phyloP scores from a whole-genome alignment of 768 basidiomycete species.

The Lentinula guzmanii region DNA sequence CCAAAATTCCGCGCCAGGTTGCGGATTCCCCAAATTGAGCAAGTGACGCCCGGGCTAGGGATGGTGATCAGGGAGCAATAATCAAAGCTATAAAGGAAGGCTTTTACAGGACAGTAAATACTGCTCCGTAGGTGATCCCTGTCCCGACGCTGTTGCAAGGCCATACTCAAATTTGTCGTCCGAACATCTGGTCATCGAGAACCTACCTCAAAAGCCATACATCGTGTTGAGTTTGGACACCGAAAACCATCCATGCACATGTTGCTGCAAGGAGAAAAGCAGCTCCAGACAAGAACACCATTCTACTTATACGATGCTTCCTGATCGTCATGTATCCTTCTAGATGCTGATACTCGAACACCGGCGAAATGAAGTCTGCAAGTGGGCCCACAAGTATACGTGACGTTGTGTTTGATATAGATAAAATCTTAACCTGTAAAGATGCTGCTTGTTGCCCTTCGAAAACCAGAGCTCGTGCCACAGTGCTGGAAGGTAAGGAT shows the following conservation, averaged over 20 bases:
- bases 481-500: conserved; percentile 40
- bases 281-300: conserved; percentile 50
- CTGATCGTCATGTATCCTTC: conserved; percentile 30
- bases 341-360: conserved; percentile 35
- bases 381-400: conserved; percentile 63
- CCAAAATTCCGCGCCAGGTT: conserved; percentile 76
- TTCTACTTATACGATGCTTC: conserved; percentile 55
- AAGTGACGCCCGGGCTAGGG: conserved; percentile 61
- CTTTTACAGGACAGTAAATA: conserved; percentile 68
- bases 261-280: conserved; percentile 42
- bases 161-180: conserved; percentile 2
- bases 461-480: conserved; percentile 16
- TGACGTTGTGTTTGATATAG: conserved; percentile 65
- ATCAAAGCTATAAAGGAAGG: not conserved
- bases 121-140: conserved; percentile 63
- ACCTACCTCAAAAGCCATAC: conserved; percentile 68
- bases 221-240: conserved; percentile 39
- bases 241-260: conserved; percentile 50
- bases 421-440: conserved; percentile 62
- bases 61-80: not conserved
- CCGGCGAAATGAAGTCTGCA: conserved; percentile 69
- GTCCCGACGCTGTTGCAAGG: conserved; percentile 44
- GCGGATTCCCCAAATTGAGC: conserved; percentile 65
- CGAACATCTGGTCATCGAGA: conserved; percentile 7
- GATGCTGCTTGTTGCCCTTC: conserved; percentile 34